Conservation (phyloP, 2,329 filamentous ascomycete genomes). For the Colletotrichum acutatum region DNA sequence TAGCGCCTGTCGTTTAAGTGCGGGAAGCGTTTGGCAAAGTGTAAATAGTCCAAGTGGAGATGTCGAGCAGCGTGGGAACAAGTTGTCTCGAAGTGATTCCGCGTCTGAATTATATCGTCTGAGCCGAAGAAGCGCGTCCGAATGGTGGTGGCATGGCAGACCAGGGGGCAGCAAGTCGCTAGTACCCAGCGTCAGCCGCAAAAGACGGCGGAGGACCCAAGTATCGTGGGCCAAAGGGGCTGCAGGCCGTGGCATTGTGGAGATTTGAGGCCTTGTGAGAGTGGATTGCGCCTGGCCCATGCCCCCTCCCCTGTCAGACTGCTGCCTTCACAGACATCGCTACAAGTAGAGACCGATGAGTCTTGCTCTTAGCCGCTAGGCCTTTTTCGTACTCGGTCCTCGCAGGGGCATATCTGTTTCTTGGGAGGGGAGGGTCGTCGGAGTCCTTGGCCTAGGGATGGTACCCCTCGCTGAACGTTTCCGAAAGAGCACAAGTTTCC, state of each 20-base stretch:
- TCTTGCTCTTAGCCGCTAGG: slow-evolving; percentile 12
- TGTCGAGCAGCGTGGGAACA: slow-evolving; percentile 5
- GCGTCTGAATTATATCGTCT: slow-evolving; percentile 32
- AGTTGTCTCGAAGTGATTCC: slow-evolving; percentile 2
- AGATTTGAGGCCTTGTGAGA: slow-evolving; percentile 27
- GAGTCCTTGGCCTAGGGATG: background rate
- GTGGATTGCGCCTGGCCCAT: slow-evolving; percentile 12
- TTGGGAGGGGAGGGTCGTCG: background rate
- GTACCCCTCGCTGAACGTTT: background rate
- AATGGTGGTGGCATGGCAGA: background rate
- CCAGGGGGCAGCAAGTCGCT: background rate
- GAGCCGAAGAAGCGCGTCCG: slow-evolving; percentile 4
- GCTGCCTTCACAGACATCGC: slow-evolving; percentile 18
- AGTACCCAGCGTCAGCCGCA: slow-evolving; percentile 18
- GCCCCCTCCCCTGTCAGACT: slow-evolving; percentile 18
- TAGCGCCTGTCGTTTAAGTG: slow-evolving; percentile 3
- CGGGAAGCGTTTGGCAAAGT: slow-evolving; percentile 13
- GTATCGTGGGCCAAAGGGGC: background rate
- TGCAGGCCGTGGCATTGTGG: slow-evolving; percentile 16
- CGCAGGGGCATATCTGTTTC: background rate
- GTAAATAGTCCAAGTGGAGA: slow-evolving; percentile 30
- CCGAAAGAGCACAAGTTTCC: background rate
- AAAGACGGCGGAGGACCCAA: slow-evolving; percentile 7
- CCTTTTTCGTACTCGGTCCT: slow-evolving; percentile 15
- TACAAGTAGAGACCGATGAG: slow-evolving; percentile 23